These are phyloP conservation scores for Wickerhamomyces xylosicus DNA, from an alignment of 805 yeast species.

Conservation along the genomic window DNA sequence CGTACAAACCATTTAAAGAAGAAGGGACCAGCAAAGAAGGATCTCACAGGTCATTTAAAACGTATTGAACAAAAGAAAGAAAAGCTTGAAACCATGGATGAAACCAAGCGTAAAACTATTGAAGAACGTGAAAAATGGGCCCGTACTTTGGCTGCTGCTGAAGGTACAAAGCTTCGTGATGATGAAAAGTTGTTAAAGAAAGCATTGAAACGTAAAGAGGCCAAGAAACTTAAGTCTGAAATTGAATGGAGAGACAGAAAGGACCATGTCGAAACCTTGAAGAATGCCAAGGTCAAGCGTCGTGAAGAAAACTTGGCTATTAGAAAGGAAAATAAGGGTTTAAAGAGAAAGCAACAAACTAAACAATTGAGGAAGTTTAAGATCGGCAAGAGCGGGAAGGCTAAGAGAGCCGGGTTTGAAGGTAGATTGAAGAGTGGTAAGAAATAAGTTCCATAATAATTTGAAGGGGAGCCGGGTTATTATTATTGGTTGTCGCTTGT, in stretches of 20 bases:
- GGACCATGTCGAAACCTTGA: conserved; percentile 64
- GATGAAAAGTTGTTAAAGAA: conserved; percentile 82
- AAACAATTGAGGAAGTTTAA: conserved; percentile 57
- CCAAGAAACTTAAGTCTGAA: conserved; percentile 76
- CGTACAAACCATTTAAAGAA: conserved; percentile 44
- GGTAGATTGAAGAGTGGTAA: conserved; percentile 31
- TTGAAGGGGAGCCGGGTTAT: no score
- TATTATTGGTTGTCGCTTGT: no score
- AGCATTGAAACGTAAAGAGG: conserved; percentile 76
- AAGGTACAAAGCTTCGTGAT: conserved; percentile 81
- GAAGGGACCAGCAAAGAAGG: conserved; percentile 83
- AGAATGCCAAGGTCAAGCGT: conserved; percentile 69
- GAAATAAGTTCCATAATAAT: no score
- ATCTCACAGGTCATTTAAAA: conserved; percentile 71
- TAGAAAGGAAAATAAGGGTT: conserved; percentile 78
- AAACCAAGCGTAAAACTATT: conserved; percentile 42
- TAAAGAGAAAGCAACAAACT: conserved; percentile 62
- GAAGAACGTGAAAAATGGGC: conserved; percentile 80
- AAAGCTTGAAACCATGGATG: conserved; percentile 50
- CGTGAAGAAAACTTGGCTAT: conserved; percentile 86
- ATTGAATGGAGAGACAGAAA: conserved; percentile 89
- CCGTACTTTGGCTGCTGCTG: conserved; percentile 72
- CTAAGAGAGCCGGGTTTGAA: conserved; percentile 84
- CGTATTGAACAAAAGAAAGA: conserved; percentile 66
- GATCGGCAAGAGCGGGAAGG: conserved; percentile 31